Evolutionary conservation across 495 filamentous ascomycete species (phyloP).

Genomic region (Staphylotrichum tortipilum): DNA sequence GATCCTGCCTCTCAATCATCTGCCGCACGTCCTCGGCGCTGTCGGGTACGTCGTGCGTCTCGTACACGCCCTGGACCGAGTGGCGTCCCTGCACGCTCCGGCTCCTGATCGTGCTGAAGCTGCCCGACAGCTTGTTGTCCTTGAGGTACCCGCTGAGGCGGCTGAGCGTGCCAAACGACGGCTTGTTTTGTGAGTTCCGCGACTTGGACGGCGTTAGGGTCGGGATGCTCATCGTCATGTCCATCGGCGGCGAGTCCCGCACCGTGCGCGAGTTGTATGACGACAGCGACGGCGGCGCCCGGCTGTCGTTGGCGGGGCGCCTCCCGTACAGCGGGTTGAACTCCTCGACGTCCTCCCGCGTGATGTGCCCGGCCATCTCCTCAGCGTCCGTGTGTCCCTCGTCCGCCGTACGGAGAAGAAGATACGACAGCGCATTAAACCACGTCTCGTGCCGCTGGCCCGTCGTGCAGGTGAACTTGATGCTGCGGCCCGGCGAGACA

Average conservation of each 20-base stretch:
- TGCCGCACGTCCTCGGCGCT: constrained; percentile 72
- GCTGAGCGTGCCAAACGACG: constrained; percentile 31
- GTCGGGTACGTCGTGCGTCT: constrained; percentile 61
- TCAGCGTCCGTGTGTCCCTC: constrained; percentile 51
- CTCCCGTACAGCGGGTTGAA: constrained; percentile 68
- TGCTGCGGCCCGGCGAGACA: constrained; percentile 73
- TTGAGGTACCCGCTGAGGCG: constrained; percentile 40
- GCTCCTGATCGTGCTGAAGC: constrained; percentile 38
- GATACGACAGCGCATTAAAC: constrained; percentile 95
- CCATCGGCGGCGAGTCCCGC: constrained; percentile 45
- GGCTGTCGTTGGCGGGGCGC: constrained; percentile 32
- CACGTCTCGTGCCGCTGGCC: constrained; percentile 93
- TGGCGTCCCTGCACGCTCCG: constrained; percentile 29
- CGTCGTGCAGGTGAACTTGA: constrained; percentile 91
- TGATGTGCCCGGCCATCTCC: constrained; percentile 48
- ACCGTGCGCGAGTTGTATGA: constrained; percentile 72
- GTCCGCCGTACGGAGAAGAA: constrained; percentile 64
- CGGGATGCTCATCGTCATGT: constrained; percentile 34
- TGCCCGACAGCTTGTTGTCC: constrained; percentile 28
- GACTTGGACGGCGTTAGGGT: constrained; percentile 38
- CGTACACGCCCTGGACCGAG: constrained; percentile 50
- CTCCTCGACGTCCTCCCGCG: constrained; percentile 73
- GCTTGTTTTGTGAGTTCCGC: constrained; percentile 24
- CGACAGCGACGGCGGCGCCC: constrained; percentile 61
- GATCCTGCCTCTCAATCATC: constrained; percentile 66